A percentile compares a stretch with the other conserved stretches of the same genome.
These are phyloP conservation scores for Coemansia sp. DNA, from an alignment of 192 early-diverging fungal species.

Conservation along the genomic window DNA sequence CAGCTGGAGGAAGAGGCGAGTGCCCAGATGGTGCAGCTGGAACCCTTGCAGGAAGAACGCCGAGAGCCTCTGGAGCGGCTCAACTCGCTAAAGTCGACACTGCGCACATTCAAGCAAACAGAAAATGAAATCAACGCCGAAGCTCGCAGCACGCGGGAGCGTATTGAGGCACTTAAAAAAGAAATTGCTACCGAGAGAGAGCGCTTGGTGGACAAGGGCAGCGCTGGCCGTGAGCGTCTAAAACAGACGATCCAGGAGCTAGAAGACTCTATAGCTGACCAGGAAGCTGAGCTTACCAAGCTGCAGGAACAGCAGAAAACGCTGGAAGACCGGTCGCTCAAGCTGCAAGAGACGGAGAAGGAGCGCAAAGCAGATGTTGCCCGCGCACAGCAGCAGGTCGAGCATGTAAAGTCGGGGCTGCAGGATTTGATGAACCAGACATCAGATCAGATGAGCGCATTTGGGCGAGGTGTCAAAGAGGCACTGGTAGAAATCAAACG, in stretches of 20 bases:
- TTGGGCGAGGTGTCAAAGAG: constrained; percentile 65
- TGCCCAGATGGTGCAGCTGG: constrained; percentile 19
- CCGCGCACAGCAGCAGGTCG: constrained; percentile 12
- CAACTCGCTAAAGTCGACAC: constrained; percentile 15
- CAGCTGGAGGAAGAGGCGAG: constrained; percentile 30
- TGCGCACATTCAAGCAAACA: constrained; percentile 39
- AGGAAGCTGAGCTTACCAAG: constrained; percentile 27
- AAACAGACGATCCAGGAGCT: constrained; percentile 15
- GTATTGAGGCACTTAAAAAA: constrained; percentile 21
- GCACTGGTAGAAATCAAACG: constrained; percentile 57
- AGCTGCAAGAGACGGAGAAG: constrained; percentile 26
- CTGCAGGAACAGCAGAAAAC: constrained; percentile 33
- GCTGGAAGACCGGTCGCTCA: constrained; percentile 19
- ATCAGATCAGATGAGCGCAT: constrained; percentile 68
- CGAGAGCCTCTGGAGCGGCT: constrained; percentile 13
- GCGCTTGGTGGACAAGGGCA: constrained; percentile 36
- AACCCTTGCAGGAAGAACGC: constrained; percentile 26
- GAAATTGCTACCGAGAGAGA: constrained; percentile 35
- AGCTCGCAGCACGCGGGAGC: constrained; percentile 44
- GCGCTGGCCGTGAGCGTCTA: constrained; percentile 23
- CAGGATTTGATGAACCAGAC: constrained; percentile 58
- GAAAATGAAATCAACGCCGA: constrained; percentile 51
- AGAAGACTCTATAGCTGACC: constrained; percentile 24
- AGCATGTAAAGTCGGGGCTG: constrained; percentile 35
- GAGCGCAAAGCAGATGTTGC: constrained; percentile 13